Conservation (phyloP, 345 rosid species). For the Melaleuca quinquenervia region DNA sequence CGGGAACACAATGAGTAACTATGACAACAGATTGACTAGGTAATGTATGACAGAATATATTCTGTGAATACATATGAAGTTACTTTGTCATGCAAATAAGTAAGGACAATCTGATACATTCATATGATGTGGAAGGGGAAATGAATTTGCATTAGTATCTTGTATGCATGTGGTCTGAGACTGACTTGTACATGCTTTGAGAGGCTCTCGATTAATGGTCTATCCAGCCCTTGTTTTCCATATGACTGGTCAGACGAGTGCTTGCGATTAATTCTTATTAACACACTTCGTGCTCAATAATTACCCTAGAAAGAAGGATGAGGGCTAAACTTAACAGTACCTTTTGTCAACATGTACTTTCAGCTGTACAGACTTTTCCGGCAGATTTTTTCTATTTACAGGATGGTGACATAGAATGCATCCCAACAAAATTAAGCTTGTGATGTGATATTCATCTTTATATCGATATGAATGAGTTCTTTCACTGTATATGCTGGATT, state of each 20-base stretch:
- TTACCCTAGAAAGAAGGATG: neutral
- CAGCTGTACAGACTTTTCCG: neutral
- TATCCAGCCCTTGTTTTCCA: neutral
- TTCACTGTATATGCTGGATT: neutral
- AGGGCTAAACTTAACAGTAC: neutral
- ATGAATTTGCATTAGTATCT: neutral
- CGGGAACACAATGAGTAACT: neutral
- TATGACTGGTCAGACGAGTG: neutral
- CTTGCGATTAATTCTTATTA: neutral
- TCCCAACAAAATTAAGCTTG: neutral
- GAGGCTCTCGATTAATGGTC: neutral
- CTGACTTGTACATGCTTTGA: neutral
- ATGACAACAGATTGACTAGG: neutral
- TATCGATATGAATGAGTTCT: neutral
- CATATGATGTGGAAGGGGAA: neutral
- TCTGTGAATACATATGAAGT: neutral
- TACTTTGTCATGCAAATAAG: neutral
- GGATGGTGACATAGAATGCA: neutral
- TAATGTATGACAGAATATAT: neutral
- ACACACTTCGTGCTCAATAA: neutral
- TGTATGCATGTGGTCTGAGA: neutral
- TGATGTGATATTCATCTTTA: neutral
- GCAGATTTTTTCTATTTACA: neutral
- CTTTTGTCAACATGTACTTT: neutral
- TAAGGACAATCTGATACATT: neutral